Base-by-base conservation (phyloP, 805 yeast species). In the Wickerhamiella dianesei region DNA sequence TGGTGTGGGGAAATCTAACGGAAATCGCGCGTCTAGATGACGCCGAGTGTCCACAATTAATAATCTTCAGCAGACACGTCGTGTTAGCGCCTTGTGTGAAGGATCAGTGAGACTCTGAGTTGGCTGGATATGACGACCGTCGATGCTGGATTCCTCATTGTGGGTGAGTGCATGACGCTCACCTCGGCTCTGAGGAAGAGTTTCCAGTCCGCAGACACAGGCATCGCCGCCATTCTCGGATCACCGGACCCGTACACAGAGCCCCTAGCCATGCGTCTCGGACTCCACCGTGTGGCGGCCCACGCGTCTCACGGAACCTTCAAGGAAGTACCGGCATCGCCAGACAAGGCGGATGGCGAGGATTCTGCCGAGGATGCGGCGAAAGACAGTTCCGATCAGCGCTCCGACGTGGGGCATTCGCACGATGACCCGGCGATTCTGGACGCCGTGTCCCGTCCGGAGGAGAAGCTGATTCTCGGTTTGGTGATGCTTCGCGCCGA, bases 131-230 rank as follows among this genome's bases (percentile, higher is more conserved):
- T 45, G 47, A 41, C 21, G 21, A 13, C 25, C 17, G 52, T 56
- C 32, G 56, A 53, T 41, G 45, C 50, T 39, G 53, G 53, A 47
- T 82, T 94, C 1, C 76, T 89, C 55, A 82, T 86, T 53, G 79
- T 86, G 50, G 82, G 83, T 59, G 97, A 92, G 67, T 86, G 96
- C 62, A 82, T 85, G 58, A 73, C 80, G 48, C 75, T 92, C 45
- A 77, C 89, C 17, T 80, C 94, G 17, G 87, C 92, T 19, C 86
- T 92, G 94, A 72, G 96, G 47, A 87, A 86, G 59, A 73, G 83
- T 52, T 76, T 87, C 59, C 77, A 83, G 52, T 81, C 82, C 75
- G 82, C 58, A 39, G 82, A 81, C 44, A 73, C 80, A 4, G 85
- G 87, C 2, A 92, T 88, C 36, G 89, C 96, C 8, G 85, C 94